Evolutionary conservation across 768 basidiomycete genomes (phyloP).

Genomic region (Phylloporus arenicola): DNA sequence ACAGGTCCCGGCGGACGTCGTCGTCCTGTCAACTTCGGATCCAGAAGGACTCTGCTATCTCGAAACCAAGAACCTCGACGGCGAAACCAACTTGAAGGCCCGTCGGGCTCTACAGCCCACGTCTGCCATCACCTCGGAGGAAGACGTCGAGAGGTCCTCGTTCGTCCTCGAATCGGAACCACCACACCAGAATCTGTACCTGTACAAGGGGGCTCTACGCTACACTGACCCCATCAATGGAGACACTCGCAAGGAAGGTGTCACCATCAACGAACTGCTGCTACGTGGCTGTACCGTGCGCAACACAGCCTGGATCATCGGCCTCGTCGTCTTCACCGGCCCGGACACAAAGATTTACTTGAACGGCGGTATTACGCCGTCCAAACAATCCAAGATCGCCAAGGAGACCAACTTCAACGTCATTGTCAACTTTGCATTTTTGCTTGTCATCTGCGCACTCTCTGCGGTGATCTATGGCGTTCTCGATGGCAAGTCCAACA

Average conservation of each 20-base stretch:
- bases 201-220: slow-evolving; percentile 80
- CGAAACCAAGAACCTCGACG: slow-evolving; percentile 97
- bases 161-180: slow-evolving; percentile 92
- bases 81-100: slow-evolving; percentile 94
- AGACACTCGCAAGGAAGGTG: slow-evolving; percentile 57
- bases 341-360: slow-evolving; percentile 90
- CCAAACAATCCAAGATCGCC: slow-evolving; percentile 97
- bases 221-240: slow-evolving; percentile 54
- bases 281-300: slow-evolving; percentile 87
- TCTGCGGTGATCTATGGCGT: slow-evolving; percentile 75
- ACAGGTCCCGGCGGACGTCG: slow-evolving; percentile 93
- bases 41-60: slow-evolving; percentile 89
- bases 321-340: slow-evolving; percentile 91
- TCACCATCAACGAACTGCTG: slow-evolving; percentile 89
- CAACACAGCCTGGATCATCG: slow-evolving; percentile 90
- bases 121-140: slow-evolving; percentile 69
- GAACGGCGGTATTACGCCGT: slow-evolving; percentile 89
- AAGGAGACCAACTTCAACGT: slow-evolving; percentile 99
- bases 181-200: slow-evolving; percentile 88
- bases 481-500: slow-evolving; percentile 51
- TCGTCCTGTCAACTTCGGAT: slow-evolving; percentile 89
- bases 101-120: slow-evolving; percentile 75
- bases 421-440: slow-evolving; percentile 82
- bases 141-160: slow-evolving; percentile 80
- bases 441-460: slow-evolving; percentile 70